Percentiles rank a stretch among this genome's conserved stretches.
Evolutionary conservation across 345 rosid species (phyloP).

Genomic region (Streptanthus diversifolius): DNA sequence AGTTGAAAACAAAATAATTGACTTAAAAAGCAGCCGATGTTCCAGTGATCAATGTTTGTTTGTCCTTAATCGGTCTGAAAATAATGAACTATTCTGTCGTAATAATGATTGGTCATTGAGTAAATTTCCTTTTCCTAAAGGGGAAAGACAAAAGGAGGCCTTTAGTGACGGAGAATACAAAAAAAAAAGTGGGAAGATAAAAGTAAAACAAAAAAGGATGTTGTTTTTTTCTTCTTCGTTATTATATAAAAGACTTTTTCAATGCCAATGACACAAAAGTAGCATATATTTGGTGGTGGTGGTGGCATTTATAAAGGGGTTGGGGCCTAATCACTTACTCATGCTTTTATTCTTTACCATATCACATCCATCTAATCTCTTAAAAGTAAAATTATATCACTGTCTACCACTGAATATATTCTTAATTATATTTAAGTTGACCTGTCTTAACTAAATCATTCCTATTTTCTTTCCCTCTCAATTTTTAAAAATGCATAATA

Average conservation of each 20-base stretch:
- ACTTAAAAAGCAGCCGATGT: constrained; percentile 8
- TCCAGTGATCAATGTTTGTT: constrained; percentile 25
- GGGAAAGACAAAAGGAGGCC: constrained; percentile 30
- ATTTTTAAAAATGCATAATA: background rate
- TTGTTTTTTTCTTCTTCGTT: background rate
- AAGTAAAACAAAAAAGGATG: constrained; percentile 15
- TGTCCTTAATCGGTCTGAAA: constrained; percentile 29
- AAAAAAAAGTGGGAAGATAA: constrained; percentile 11
- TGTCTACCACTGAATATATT: constrained; percentile 37
- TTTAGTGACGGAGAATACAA: constrained; percentile 13
- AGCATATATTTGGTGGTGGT: constrained; percentile 33
- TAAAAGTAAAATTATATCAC: constrained; percentile 26
- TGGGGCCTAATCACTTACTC: constrained; percentile 38
- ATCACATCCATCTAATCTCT: constrained; percentile 33
- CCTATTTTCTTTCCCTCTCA: constrained; percentile 4
- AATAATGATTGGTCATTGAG: constrained; percentile 38
- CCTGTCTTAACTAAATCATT: constrained; percentile 26
- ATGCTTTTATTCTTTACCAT: constrained; percentile 32
- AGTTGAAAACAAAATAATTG: background rate
- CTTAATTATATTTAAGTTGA: constrained; percentile 29
- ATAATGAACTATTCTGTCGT: constrained; percentile 21
- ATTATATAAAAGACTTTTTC: constrained; percentile 32
- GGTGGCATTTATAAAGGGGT: constrained; percentile 33
- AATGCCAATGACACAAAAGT: constrained; percentile 31
- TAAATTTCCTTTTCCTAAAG: constrained; percentile 33